A percentile compares a stretch with the other conserved stretches of the same genome.
Conservation (phyloP, 495 filamentous ascomycete species). For the Aspergillus incahuasiensis region DNA sequence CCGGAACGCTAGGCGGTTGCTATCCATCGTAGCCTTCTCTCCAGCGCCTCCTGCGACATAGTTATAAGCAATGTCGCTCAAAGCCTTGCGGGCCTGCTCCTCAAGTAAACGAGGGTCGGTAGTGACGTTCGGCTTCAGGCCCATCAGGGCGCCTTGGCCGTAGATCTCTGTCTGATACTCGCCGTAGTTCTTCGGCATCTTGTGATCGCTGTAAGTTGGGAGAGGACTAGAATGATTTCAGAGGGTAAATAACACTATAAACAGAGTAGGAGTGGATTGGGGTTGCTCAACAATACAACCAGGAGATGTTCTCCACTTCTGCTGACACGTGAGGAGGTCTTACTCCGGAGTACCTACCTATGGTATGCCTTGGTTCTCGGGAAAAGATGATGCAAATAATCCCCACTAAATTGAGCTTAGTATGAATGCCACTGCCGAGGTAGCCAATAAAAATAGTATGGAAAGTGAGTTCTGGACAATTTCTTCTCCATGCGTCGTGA, state of each 20-base stretch:
- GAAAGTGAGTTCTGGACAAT: too few species aligned
- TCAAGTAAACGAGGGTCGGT: constrained; percentile 59
- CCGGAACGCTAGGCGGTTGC: constrained; percentile 59
- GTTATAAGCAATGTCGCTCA: constrained; percentile 48
- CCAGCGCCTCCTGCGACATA: constrained; percentile 64
- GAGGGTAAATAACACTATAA: background rate
- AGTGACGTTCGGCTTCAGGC: constrained; percentile 48
- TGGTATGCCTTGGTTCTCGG: too few species aligned
- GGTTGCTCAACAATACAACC: too few species aligned
- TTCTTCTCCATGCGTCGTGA: too few species aligned
- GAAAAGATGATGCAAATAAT: too few species aligned
- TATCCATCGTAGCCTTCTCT: constrained; percentile 60
- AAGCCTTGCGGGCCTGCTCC: constrained; percentile 46
- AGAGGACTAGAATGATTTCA: background rate
- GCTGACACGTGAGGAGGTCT: background rate
- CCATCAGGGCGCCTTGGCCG: constrained; percentile 43
- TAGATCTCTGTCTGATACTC: constrained; percentile 49
- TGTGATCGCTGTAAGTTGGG: background rate
- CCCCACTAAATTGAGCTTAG: too few species aligned
- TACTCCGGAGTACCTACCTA: too few species aligned
- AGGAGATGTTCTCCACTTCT: constrained; percentile 1
- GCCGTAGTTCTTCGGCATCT: constrained; percentile 40
- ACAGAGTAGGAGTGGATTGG: too few species aligned
- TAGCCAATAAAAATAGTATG: too few species aligned
- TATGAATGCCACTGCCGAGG: too few species aligned